Evolutionary conservation across 768 basidiomycete species (phyloP).

Genomic region (Boletus sensibilis): DNA sequence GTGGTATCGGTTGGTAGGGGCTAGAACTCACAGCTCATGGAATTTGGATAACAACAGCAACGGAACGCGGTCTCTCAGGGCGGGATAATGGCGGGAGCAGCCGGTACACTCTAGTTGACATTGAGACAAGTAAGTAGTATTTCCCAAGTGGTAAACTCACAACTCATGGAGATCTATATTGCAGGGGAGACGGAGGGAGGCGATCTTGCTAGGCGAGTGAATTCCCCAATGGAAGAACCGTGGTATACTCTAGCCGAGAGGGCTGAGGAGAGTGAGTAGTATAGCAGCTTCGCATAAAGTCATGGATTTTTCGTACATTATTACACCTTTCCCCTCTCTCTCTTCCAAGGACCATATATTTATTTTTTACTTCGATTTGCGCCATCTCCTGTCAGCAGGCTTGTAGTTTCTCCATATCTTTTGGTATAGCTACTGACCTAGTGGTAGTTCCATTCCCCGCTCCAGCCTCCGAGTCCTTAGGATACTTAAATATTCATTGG

Average conservation of each 20-base stretch:
- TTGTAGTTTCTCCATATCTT: not conserved
- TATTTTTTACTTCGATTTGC: no score
- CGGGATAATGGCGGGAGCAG: no score
- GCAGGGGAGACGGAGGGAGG: not conserved
- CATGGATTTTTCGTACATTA: not conserved
- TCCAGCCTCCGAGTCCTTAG: not conserved
- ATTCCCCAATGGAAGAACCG: not conserved
- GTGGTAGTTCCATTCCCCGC: not conserved
- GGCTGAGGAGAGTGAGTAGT: not conserved
- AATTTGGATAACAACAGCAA: not conserved
- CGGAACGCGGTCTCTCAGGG: not conserved
- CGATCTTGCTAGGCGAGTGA: not conserved
- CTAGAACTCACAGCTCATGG: not conserved
- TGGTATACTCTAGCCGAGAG: constrained; percentile 1
- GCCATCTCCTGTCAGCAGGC: not conserved
- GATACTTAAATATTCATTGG: not conserved
- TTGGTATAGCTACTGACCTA: not conserved
- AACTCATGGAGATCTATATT: not conserved
- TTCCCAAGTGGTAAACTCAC: not conserved
- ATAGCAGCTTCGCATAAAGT: not conserved
- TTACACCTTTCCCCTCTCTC: not conserved
- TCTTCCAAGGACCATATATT: not conserved
- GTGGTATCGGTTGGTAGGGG: not conserved
- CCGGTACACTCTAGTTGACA: not conserved
- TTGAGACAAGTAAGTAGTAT: not conserved